phyloP scores from a whole-genome alignment of 1,139 yeast genomes.

The Magnusiomyces tetraspermus region DNA sequence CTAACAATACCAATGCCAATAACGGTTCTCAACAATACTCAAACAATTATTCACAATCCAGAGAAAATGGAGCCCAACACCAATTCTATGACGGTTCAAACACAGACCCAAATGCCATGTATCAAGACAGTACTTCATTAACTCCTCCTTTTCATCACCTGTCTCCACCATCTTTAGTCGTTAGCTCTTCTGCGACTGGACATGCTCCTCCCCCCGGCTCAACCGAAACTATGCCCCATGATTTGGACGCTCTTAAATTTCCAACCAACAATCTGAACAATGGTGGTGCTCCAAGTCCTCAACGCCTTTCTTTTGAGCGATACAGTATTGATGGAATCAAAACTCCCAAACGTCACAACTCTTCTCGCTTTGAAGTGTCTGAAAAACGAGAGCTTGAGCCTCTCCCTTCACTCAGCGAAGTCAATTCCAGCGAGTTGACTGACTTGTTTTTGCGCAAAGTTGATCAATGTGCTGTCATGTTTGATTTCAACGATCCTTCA shows the following conservation, averaged over 20 bases:
- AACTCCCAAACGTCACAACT: conserved; percentile 87
- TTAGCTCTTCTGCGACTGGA: conserved; percentile 14
- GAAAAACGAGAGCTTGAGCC: conserved; percentile 66
- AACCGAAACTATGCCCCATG: conserved; percentile 34
- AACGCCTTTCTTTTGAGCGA: conserved; percentile 29
- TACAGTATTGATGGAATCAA: conserved; percentile 49
- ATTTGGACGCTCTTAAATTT: conserved; percentile 26
- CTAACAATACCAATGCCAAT: no score
- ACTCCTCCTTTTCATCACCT: conserved; percentile 8
- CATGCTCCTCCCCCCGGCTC: conserved; percentile 32
- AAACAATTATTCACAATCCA: background rate
- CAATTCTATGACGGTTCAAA: background rate
- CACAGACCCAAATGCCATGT: background rate
- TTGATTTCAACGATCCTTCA: conserved; percentile 90
- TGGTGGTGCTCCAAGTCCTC: conserved; percentile 15
- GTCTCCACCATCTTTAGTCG: conserved; percentile 8
- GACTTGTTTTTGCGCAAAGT: conserved; percentile 77
- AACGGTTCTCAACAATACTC: conserved; percentile 1
- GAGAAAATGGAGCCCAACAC: no score
- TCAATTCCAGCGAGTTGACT: conserved; percentile 74
- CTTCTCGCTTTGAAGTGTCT: conserved; percentile 78
- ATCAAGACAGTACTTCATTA: background rate
- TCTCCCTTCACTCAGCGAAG: conserved; percentile 85
- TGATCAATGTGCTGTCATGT: conserved; percentile 89
- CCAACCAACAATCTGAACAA: no score